Base-by-base conservation (phyloP, 2,329 filamentous ascomycete species). In the Fusarium ambrosium region DNA sequence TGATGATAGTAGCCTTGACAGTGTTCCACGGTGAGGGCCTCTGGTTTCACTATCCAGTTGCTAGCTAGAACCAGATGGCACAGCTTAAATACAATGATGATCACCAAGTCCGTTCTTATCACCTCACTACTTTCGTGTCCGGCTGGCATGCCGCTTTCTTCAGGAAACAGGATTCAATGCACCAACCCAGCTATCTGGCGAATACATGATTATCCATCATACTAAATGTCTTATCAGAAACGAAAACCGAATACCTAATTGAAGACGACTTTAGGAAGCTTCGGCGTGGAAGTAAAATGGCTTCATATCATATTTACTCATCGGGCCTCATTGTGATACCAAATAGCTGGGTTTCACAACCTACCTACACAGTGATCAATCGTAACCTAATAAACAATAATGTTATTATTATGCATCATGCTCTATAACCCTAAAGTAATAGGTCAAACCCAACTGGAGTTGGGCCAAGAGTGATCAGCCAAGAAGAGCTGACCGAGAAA, bases 11-110 rank as follows among this genome's bases (percentile, higher is more conserved):
- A 20, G 18, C 56, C 68, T 39, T 6, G 48, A 69, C 51, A 61
- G 41, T 64, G 61, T 62, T 61, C 74, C 41, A 48, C 45, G 29
- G 64, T 62, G 53, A 72, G 64, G 63, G 60, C 39, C 60, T 75
- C 70, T 74, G 70, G 75, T 72, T 56, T 65, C 69, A 71, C 63
- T 71, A 37, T 71, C 71, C 64, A 66, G 60, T 48, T 69, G 45
- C 61, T 56, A 65, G 60, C 29, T 63, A 53, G 29, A 45, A 45
- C 34, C 36, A 58, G 62, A 48, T 20, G 53, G 45, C 63, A 27
- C 62, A 61, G 62, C 63, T 58, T 63, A 29, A 55, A 55, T 55
- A 71, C 58, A 65, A 66, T 64, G 41, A 59, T 63, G 66, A 69
- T 70, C 60, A 64, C 65, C 59, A 58, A 39, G 18, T 39, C 68